Evolutionary conservation across 1,139 yeast species (phyloP), one percentile per base, ranked within the genome.

Genomic region (Schizosaccharomyces versatilis): DNA sequence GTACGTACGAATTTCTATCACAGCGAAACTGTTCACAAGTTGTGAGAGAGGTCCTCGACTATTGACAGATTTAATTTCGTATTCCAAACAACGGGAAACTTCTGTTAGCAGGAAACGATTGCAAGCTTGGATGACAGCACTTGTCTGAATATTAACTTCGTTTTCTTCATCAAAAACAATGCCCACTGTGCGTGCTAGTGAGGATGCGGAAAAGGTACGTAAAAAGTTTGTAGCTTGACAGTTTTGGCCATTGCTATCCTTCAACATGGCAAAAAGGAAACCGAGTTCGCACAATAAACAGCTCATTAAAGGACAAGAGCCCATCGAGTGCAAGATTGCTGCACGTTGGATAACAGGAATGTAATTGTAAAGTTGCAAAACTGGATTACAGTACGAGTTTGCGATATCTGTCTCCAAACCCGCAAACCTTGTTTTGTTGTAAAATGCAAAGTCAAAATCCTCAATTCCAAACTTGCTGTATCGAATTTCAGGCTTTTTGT

Each of bases 401-500:
- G 83, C 86, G 12, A 82, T 75, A 63, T 85, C 93, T 17, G 86
- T 81, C 65, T 90, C 97, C 39, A 93, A 71, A 0, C 98, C 97
- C n/a, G 95, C 77, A 61, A 72, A 82, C 1, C 66, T 63, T 0
- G 97, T 84, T 53, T 73, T 71, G 64, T 88, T 86, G 69, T 83
- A 90, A 62, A 79, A 81, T 56, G 77, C 80, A 64, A 90, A 90
- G 68, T 93, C 96, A 68, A 90, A 90, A 67, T 86, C 96, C 61
- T 82, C 86, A 38, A 93, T 88, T 17, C 98, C 98, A 67, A 86
- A 90, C 62, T 78, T 81, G 57, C 94, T 83, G 65, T 88, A 88
- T 52, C 82, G 77, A 58, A 90, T 84, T 58, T 82, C 84, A 55
- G 85, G 71, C 62, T 79, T 78, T 44, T 79, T 72, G 67, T 82